These are phyloP conservation scores for Aspergillus sparsus DNA, from an alignment of 495 filamentous ascomycete genomes.

Conservation along the genomic window DNA sequence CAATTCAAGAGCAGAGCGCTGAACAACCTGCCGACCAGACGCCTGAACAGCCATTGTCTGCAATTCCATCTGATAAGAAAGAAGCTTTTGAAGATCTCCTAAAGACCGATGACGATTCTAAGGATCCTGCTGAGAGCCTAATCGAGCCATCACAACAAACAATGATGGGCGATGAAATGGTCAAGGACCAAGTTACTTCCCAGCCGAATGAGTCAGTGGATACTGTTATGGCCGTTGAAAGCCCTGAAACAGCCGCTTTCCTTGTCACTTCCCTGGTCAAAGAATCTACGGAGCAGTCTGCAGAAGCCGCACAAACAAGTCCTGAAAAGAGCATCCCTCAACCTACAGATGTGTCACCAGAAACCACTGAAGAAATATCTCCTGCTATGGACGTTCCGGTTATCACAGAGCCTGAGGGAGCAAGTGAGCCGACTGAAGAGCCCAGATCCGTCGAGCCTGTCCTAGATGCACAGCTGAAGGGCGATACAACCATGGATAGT, in stretches of 20 bases:
- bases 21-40: conserved; percentile 16
- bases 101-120: neutral
- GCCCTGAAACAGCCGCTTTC: neutral
- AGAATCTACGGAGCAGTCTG: neutral
- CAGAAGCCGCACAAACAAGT: neutral
- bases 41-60: neutral
- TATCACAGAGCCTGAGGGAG: too few relatives aligned
- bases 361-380: too few relatives aligned
- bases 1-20: conserved; percentile 10
- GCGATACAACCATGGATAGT: too few relatives aligned
- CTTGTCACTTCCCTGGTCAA: too few relatives aligned
- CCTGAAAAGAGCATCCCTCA: too few relatives aligned
- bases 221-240: neutral
- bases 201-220: neutral
- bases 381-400: too few relatives aligned
- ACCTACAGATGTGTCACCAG: too few relatives aligned
- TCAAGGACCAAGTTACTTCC: neutral
- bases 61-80: neutral
- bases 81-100: neutral
- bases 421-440: too few relatives aligned
- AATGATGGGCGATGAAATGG: neutral
- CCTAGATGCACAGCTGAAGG: too few relatives aligned
- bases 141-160: neutral
- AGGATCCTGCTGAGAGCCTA: neutral
- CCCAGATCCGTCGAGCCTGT: too few relatives aligned